These are phyloP conservation scores for Endothia cerciana DNA, from an alignment of 2,329 filamentous ascomycete genomes.

Conservation along the genomic window DNA sequence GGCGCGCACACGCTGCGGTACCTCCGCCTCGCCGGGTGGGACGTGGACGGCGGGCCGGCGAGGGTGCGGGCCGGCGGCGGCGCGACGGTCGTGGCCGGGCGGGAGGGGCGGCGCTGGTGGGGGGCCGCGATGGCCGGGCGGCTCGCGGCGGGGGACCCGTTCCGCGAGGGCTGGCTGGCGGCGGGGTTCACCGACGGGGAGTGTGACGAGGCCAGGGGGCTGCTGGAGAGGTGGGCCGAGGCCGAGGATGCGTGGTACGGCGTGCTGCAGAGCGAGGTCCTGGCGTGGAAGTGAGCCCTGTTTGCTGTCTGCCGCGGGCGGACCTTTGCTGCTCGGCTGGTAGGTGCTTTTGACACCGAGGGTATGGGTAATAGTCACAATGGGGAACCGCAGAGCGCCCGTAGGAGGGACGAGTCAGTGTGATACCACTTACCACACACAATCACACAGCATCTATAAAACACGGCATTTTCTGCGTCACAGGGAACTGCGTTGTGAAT, in stretches of 20 bases:
- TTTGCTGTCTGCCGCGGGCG: neutral
- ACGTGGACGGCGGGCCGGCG: constrained; percentile 21
- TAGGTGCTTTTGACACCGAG: no score
- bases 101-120: constrained; percentile 37
- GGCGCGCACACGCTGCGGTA: constrained; percentile 14
- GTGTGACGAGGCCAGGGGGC: constrained; percentile 38
- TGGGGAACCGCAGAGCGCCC: no score
- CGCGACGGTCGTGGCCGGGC: constrained; percentile 35
- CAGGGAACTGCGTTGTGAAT: no score
- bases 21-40: constrained; percentile 9
- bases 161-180: constrained; percentile 40
- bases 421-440: no score
- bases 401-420: no score
- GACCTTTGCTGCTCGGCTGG: neutral
- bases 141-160: constrained; percentile 31
- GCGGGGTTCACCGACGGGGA: constrained; percentile 42
- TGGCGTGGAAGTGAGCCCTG: constrained; percentile 44
- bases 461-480: no score
- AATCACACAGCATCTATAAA: no score
- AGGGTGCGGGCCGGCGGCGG: constrained; percentile 38
- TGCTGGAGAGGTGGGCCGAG: constrained; percentile 40
- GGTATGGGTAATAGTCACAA: no score
- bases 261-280: constrained; percentile 42
- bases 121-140: constrained; percentile 35
- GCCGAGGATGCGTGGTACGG: constrained; percentile 45